Base-by-base conservation (phyloP, 257 asterid species). In the Cruciata laevipes region DNA sequence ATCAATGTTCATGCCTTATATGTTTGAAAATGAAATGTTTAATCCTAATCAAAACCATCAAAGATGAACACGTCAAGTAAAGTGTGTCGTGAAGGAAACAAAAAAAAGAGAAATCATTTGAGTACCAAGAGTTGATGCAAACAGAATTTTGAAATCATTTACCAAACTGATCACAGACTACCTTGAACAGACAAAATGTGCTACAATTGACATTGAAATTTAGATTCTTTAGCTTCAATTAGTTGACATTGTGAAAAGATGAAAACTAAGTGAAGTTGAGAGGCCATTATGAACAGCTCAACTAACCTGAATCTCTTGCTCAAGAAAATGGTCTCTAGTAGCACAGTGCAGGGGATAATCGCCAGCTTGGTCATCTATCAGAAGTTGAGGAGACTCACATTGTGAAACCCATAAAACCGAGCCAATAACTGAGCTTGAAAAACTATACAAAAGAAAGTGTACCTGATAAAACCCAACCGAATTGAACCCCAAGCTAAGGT, bases 401-500 rank as follows among this genome's bases (percentile, higher is more conserved):
- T 57, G 69, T 68, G 78, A 69, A 74, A 59, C 68, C 47, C 53
- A 44, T 61, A 27, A 60, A 24, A 13, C 56, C 42, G 6, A 13
- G 23, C 52, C 27, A n/a, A 62, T 2, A 53, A 68, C 32, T 56
- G 47, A 53, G 12, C 62, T 71, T 51, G 52, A 38, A 11, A 12
- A 61, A 52, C 7, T 63, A 68, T 23, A 24, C 44, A 32, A 64
- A 21, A 37, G 44, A 69, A 32, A 20, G 3, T 38, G 61, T 70
- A 87, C 97, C 95, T 87, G 97, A 80, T 90, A 90, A 77, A 87
- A 90, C 69, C 97, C 97, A 79, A 90, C 95, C 44, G 95, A 90
- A 79, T 90, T 87, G 82, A 90, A 90, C 67, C 97, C 96, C 63
- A 88, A 75, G 79, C 96, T 88, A 82, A 90, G 97, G 88, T 90